Evolutionary conservation across 1,139 yeast genomes (phyloP).

Genomic region (Pichia sp.): DNA sequence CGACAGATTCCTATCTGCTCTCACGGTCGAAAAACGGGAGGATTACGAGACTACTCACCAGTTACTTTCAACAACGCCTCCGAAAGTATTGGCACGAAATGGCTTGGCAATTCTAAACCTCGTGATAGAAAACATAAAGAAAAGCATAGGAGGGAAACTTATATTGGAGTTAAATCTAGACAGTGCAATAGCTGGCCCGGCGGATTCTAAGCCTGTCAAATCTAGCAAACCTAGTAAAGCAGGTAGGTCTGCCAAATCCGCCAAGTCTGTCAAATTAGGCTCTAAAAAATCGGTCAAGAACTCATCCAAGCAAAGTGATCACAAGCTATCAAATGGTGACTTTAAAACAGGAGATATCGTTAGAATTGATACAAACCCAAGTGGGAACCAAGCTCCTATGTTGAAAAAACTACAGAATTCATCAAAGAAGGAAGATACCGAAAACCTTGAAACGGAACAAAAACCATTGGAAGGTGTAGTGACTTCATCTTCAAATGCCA

Average conservation of each 20-base stretch:
- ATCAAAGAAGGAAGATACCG: constrained; percentile 30
- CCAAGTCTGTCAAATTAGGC: not conserved
- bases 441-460: constrained; percentile 29
- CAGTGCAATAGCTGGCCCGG: constrained; percentile 28
- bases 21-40: constrained; percentile 55
- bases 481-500: constrained; percentile 41
- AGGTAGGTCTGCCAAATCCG: constrained; percentile 4
- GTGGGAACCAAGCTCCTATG: constrained; percentile 12
- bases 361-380: constrained; percentile 36
- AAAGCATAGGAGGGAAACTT: constrained; percentile 79
- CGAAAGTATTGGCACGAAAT: constrained; percentile 58
- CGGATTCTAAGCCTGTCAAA: constrained; percentile 11
- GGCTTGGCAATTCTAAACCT: constrained; percentile 78
- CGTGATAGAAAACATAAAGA: constrained; percentile 52
- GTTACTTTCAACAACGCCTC: constrained; percentile 49
- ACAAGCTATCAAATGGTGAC: constrained; percentile 28
- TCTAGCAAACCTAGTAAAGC: constrained; percentile 5
- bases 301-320: not conserved
- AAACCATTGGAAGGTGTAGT: constrained; percentile 56
- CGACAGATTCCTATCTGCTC: constrained; percentile 45
- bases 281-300: not conserved
- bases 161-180: constrained; percentile 64
- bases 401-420: constrained; percentile 28
- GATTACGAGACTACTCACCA: constrained; percentile 53
- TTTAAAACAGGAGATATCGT: constrained; percentile 80